Percentiles rank a stretch among this genome's conserved stretches.
Evolutionary conservation across 2,329 filamentous ascomycete species (phyloP).

Genomic region (Cercospora sesami): DNA sequence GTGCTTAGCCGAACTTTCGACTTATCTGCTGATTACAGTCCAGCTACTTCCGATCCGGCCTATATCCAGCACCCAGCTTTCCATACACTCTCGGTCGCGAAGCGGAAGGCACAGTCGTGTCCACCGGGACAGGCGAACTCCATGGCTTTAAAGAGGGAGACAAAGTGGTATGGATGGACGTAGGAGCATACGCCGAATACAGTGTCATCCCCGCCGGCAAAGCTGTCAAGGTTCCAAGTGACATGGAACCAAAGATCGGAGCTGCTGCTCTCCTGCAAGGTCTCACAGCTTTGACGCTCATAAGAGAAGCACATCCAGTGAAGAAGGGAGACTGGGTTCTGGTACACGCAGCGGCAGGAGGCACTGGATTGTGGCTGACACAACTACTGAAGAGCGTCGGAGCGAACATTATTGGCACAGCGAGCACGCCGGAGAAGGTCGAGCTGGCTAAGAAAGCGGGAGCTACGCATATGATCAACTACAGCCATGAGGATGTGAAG

Average conservation of each 20-base stretch:
- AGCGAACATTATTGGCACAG: constrained; percentile 77
- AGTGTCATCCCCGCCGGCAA: constrained; percentile 55
- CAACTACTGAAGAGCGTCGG: constrained; percentile 73
- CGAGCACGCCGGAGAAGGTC: constrained; percentile 70
- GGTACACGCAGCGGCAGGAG: constrained; percentile 82
- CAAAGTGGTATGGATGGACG: constrained; percentile 68
- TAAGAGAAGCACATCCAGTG: constrained; percentile 70
- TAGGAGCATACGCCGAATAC: constrained; percentile 60
- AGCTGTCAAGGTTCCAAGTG: constrained; percentile 64
- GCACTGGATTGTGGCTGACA: constrained; percentile 72
- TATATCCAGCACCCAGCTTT: constrained; percentile 68
- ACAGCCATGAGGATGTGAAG: constrained; percentile 60
- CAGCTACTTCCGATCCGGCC: constrained; percentile 79
- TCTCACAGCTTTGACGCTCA: constrained; percentile 76
- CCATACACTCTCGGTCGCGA: constrained; percentile 80
- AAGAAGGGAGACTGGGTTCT: constrained; percentile 77
- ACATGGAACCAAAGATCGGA: constrained; percentile 61
- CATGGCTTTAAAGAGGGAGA: constrained; percentile 63
- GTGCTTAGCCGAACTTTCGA: not conserved
- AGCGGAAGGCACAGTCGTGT: constrained; percentile 69
- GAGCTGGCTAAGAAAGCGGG: constrained; percentile 68
- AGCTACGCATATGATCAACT: constrained; percentile 71
- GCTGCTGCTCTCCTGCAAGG: constrained; percentile 76
- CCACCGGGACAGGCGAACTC: constrained; percentile 56
- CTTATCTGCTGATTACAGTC: not conserved